A percentile compares a stretch with the other conserved stretches of the same genome.
Conservation (phyloP, 495 filamentous ascomycete genomes). For the Podospora tetraspora region DNA sequence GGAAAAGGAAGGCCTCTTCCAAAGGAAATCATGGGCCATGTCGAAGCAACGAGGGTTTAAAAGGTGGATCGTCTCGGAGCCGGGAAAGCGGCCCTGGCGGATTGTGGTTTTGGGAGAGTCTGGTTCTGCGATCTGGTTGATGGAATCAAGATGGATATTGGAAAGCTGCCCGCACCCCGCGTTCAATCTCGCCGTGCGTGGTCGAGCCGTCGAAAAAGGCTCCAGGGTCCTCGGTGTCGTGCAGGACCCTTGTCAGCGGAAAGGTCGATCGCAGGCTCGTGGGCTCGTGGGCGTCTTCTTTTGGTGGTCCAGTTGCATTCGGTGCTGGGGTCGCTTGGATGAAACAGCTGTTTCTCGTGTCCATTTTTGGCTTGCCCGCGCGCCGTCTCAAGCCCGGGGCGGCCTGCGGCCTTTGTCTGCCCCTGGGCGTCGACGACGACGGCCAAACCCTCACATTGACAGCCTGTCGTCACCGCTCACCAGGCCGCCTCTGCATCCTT, state of each 20-base stretch:
- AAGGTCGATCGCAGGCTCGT: slow-evolving; percentile 20
- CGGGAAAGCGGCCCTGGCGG: background rate
- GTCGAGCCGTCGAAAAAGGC: background rate
- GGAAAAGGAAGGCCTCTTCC: background rate
- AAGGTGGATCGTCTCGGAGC: background rate
- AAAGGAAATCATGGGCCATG: background rate
- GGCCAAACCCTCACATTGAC: background rate
- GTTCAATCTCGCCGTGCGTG: background rate
- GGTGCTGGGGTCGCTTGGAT: slow-evolving; percentile 37
- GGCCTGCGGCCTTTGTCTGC: background rate
- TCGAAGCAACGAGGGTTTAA: background rate
- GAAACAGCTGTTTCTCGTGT: slow-evolving; percentile 50
- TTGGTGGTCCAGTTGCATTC: background rate
- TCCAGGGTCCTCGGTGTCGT: slow-evolving; percentile 21
- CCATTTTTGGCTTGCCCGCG: slow-evolving; percentile 43
- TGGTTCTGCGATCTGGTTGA: background rate
- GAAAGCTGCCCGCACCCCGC: background rate
- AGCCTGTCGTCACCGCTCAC: background rate
- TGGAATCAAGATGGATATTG: background rate
- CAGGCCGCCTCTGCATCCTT: too few relatives aligned
- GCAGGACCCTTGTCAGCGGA: slow-evolving; percentile 20
- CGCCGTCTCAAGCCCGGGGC: slow-evolving; percentile 19
- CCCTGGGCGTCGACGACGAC: background rate
- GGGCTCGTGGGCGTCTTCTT: slow-evolving; percentile 11
- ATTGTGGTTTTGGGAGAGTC: background rate